A percentile compares a stretch with the other conserved stretches of the same genome.
Conservation (phyloP, 148 eudicot species). For the Silene latifolia region DNA sequence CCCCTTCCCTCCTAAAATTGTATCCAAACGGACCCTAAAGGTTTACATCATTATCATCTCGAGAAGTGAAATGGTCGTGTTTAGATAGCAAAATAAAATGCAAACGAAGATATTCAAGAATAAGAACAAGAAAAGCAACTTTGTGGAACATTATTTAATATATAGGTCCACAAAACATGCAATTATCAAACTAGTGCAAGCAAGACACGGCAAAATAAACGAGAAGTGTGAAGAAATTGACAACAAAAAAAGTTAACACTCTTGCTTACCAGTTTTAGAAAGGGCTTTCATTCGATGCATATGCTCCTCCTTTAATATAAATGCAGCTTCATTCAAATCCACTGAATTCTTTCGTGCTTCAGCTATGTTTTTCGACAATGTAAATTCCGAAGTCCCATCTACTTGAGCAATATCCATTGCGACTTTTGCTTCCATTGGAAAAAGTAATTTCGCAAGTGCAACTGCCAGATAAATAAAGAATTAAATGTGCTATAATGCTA, state of each 20-base stretch:
- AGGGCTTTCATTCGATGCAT: slow-evolving; percentile 71
- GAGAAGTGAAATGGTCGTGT: background rate
- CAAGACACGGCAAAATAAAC: background rate
- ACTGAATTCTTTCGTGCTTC: slow-evolving; percentile 52
- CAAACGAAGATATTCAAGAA: background rate
- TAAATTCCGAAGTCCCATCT: slow-evolving; percentile 74
- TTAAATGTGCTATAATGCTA: background rate
- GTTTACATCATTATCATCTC: no score
- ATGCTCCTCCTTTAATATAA: slow-evolving; percentile 72
- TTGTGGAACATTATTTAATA: background rate
- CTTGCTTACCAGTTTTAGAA: slow-evolving; percentile 62
- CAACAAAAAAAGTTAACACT: background rate
- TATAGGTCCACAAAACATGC: background rate
- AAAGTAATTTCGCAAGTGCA: slow-evolving; percentile 72
- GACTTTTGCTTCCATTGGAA: slow-evolving; percentile 89
- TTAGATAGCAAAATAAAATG: background rate
- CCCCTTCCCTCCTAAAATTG: no score
- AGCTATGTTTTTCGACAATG: slow-evolving; percentile 42
- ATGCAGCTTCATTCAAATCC: slow-evolving; percentile 86
- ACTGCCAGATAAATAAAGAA: slow-evolving; percentile 41
- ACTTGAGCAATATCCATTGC: slow-evolving; percentile 98
- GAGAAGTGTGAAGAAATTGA: background rate
- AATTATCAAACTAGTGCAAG: background rate
- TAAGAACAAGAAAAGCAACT: background rate
- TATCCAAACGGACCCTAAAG: no score